Base-by-base conservation (phyloP, 2,329 filamentous ascomycete genomes). In the Pseudogymnoascus sp. region DNA sequence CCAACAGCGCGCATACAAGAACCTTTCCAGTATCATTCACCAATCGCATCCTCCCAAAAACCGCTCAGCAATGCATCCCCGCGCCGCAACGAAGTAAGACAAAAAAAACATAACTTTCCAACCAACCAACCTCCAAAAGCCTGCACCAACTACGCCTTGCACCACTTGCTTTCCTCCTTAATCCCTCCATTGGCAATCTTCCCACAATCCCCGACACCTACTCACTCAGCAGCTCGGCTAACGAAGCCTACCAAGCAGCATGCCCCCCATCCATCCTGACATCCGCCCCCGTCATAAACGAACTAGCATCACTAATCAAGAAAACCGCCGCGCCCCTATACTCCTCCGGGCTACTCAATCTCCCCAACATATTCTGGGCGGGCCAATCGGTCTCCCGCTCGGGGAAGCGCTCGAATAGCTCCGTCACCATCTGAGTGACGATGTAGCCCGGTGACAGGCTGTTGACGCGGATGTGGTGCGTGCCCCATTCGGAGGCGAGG, bases 371-470 rank as follows among this genome's bases (percentile, higher is more conserved):
- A 70, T 86, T 87, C 74, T 86, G 80, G 65, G 78, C 83, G 18
- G 82, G 80, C 84, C 84, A 87, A 62, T 82, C 77, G 12, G 63
- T 59, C 42, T 53, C 63, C 2, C 60, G 59, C 64, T 66, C 68
- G n/a, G 68, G 68, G 21, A 67, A 64, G 7, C 62, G 76, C 67
- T 81, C 76, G 68, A 88, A 87, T 28, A 87, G 77, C 66, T 80
- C 78, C 69, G 85, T 80, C 1, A 86, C 84, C 84, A 87, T 87
- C 1, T 80, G 79, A 1, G 80, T 82, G 1, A 80, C 75, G 63
- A 82, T 82, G 67, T 82, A 82, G 2, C 85, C 85, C 0, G 85
- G 84, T 38, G 83, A 86, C 60, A 88, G 77, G 0, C 84, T 86
- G 72, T 88, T 88, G 65, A 88, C 80, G 10, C 85, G 79, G 63